Evolutionary conservation across 306 rosid species (phyloP).

Genomic region (Cicer cuneatum): DNA sequence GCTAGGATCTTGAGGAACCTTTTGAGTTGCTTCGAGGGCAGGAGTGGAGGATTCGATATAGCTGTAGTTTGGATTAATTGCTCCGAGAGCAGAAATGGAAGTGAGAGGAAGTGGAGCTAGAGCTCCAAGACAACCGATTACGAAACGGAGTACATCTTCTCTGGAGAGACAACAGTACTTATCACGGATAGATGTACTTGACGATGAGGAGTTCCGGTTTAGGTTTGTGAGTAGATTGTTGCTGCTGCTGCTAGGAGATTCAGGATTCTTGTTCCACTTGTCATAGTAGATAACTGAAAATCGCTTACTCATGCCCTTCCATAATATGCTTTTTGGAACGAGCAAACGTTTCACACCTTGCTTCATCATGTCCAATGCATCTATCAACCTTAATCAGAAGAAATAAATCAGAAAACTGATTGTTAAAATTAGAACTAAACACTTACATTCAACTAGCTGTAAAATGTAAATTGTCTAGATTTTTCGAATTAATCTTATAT

Average conservation of each 20-base stretch:
- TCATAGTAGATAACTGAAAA: conserved; percentile 88
- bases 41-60: conserved; percentile 71
- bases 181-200: conserved; percentile 52
- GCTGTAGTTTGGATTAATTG: conserved; percentile 72
- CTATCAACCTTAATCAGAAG: conserved; percentile 72
- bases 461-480: not conserved
- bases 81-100: conserved; percentile 76
- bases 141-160: conserved; percentile 95
- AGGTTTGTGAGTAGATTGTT: conserved; percentile 56
- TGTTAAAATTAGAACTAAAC: conserved; percentile 9
- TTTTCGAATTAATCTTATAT: not conserved
- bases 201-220: conserved; percentile 64
- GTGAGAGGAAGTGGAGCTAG: conserved; percentile 95
- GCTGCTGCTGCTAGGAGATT: conserved; percentile 61
- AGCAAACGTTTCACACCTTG: conserved; percentile 91
- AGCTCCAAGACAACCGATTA: conserved; percentile 97
- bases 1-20: conserved; percentile 75
- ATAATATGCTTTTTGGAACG: conserved; percentile 78
- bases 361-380: conserved; percentile 98
- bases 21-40: conserved; percentile 66
- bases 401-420: conserved; percentile 14
- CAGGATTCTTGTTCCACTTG: conserved; percentile 86
- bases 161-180: conserved; percentile 91
- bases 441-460: conserved; percentile 7
- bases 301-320: conserved; percentile 99